These are phyloP conservation scores for Colletotrichum caudatum DNA, from an alignment of 2,329 filamentous ascomycete genomes.

Conservation along the genomic window DNA sequence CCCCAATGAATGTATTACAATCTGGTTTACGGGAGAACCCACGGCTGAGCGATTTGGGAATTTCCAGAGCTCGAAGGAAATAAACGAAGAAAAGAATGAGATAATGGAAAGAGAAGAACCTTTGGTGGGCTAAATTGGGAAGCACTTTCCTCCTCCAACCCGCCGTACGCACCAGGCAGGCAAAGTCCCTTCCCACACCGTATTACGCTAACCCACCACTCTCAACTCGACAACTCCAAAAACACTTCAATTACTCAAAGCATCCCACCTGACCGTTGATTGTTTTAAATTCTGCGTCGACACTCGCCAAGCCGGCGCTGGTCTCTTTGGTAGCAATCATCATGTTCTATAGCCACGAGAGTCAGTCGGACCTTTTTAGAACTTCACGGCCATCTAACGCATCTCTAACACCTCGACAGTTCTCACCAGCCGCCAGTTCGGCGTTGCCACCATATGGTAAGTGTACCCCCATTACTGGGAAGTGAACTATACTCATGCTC, in stretches of 20 bases:
- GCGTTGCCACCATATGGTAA: constrained; percentile 94
- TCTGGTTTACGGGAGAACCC: not conserved
- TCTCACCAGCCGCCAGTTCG: constrained; percentile 87
- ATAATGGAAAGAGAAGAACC: not conserved
- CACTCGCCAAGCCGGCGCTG: constrained; percentile 15
- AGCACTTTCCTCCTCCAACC: not conserved
- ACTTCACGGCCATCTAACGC: not conserved
- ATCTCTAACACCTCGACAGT: constrained; percentile 62
- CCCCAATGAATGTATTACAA: not conserved
- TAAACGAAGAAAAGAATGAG: not conserved
- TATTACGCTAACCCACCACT: not conserved
- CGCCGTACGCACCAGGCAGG: not conserved
- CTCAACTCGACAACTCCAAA: not conserved
- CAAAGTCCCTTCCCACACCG: not conserved
- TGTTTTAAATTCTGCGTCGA: not conserved
- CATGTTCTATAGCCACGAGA: constrained; percentile 98
- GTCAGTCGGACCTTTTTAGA: constrained; percentile 62
- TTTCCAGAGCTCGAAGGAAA: rapidly evolving
- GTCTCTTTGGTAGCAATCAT: constrained; percentile 38
- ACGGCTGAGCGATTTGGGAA: not conserved
- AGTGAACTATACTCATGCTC: not conserved
- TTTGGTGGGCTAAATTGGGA: not conserved
- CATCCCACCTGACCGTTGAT: not conserved
- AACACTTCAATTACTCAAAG: not conserved
- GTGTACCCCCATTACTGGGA: constrained; percentile 43